Evolutionary conservation across 1,139 yeast species (phyloP), one percentile per base, ranked within the genome.

Genomic region (Fermentozyma sake): DNA sequence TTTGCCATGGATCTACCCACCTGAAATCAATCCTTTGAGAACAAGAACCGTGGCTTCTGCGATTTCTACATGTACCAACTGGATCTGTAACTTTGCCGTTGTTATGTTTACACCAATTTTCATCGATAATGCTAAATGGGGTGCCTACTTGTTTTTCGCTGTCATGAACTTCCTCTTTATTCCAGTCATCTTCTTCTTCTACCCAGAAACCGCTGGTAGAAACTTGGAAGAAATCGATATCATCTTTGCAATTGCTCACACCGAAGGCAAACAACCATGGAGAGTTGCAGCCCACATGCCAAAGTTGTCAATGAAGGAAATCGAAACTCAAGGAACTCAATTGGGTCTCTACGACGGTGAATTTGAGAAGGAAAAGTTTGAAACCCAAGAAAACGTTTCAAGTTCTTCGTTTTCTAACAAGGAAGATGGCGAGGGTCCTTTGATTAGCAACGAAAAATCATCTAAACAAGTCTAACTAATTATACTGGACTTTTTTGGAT

Each of bases 11-110:
- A 59, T 76, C 29, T 73, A 74, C 53, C 79, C 79, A 29, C 76
- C 80, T 24, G 83, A 76, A 53, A 70, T 76, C 33, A 68, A 74
- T 45, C 79, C 82, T n/a, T 63, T 73, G 50, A 64, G 71, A 48
- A 69, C 76, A 24, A 71, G 82, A 58, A 72, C 79, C 26, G 61
- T 50, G 56, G 79, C 61, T 49, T 59, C 73, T 29, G 80, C 78
- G 20, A 54, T 72, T 18, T 52, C 58, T 23, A 58, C 64, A 10
- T 58, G 62, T 41, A 50, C 76, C 34, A 71, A 72, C 58, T 69
- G 75, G 75, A 48, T 62, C 30, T 60, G 63, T 53, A 68, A 68
- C 52, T 71, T 70, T 42, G 59, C 71, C 49, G 73, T 70, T 15
- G 74, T 71, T 28, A 63, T 67, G 68, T 62, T 72, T 39, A 72